Conservation (phyloP, 805 yeast species). For the Kockiozyma suomiensis region DNA sequence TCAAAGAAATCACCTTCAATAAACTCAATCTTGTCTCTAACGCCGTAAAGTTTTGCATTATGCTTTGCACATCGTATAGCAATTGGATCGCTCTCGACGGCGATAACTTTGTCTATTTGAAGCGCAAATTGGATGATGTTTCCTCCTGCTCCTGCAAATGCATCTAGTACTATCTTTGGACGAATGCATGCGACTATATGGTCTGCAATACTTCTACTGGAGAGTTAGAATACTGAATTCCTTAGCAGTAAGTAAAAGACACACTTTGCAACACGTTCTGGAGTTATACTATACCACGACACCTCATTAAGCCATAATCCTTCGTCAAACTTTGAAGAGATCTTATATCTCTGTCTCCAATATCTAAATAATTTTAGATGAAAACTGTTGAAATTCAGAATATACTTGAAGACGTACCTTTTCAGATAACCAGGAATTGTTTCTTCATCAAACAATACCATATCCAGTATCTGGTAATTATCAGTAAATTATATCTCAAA, state of each 20-base stretch:
- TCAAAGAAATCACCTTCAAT: conserved; percentile 54
- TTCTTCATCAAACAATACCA: neutral
- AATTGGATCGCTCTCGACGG: conserved; percentile 61
- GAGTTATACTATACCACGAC: conserved; percentile 83
- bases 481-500: neutral
- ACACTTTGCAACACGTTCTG: conserved; percentile 66
- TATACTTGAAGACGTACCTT: neutral
- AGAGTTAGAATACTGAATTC: neutral
- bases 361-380: conserved; percentile 16
- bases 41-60: conserved; percentile 63
- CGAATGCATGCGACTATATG: neutral
- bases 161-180: conserved; percentile 51
- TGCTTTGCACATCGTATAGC: conserved; percentile 67
- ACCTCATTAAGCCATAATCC: conserved; percentile 71
- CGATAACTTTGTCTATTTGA: conserved; percentile 48
- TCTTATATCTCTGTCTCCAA: conserved; percentile 59
- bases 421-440: neutral
- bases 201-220: conserved; percentile 36
- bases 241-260: conserved; percentile 39
- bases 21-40: conserved; percentile 52
- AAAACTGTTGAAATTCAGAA: neutral
- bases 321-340: conserved; percentile 64
- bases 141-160: conserved; percentile 84
- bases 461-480: neutral
- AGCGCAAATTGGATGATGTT: conserved; percentile 72